These are phyloP conservation scores for Phytophthora melonis DNA, from an alignment of 352 stramenopile species.

Conservation along the genomic window DNA sequence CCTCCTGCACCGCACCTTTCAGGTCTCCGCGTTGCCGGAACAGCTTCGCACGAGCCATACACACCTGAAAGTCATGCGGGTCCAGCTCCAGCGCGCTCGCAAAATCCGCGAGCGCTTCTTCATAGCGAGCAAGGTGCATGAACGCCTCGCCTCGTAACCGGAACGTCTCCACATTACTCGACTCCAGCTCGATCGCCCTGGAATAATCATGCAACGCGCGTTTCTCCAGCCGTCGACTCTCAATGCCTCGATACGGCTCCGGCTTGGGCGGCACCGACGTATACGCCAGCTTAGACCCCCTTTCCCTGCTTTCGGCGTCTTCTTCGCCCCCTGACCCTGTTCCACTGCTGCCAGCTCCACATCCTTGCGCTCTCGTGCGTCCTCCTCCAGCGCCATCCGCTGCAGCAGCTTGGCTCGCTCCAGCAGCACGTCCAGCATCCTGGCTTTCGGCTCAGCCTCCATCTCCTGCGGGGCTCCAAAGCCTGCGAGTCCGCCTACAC, in stretches of 20 bases:
- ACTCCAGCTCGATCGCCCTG: constrained; percentile 55
- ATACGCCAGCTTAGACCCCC: constrained; percentile 15
- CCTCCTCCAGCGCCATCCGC: constrained; percentile 59
- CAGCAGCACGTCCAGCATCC: constrained; percentile 65
- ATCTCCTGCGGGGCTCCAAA: constrained; percentile 38
- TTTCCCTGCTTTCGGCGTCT: constrained; percentile 17
- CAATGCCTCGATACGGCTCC: constrained; percentile 40
- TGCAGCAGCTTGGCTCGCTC: constrained; percentile 68
- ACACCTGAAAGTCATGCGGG: constrained; percentile 64
- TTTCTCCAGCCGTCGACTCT: constrained; percentile 53
- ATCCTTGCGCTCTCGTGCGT: constrained; percentile 57
- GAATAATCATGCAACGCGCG: constrained; percentile 75
- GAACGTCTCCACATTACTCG: constrained; percentile 52
- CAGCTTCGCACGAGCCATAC: constrained; percentile 65
- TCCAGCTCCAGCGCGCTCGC: constrained; percentile 52
- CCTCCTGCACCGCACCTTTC: constrained; percentile 54
- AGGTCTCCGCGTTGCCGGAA: constrained; percentile 56
- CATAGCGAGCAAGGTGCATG: constrained; percentile 53
- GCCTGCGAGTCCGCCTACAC: constrained; percentile 40
- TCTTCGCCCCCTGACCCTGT: constrained; percentile 37
- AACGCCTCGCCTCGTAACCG: constrained; percentile 58
- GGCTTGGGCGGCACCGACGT: constrained; percentile 28
- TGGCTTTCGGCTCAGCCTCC: constrained; percentile 28
- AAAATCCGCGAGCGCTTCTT: constrained; percentile 71
- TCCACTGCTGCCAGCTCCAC: constrained; percentile 56